Percentiles rank a stretch among this genome's conserved stretches.
Conservation (phyloP, 106 monocot genomes). For the Allium sativum region DNA sequence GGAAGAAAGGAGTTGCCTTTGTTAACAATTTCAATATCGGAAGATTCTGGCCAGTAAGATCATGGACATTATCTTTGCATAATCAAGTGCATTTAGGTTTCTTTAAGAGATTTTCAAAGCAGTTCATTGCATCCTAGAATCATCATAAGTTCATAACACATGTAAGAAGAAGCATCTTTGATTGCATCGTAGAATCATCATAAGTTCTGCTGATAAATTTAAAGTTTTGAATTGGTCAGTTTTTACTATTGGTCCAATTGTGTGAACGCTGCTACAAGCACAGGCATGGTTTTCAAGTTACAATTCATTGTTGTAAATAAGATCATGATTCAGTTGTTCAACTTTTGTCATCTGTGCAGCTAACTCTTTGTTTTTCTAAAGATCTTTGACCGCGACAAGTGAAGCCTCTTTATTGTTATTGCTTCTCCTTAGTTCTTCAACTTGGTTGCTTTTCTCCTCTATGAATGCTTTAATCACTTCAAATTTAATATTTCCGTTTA, state of each 20-base stretch:
- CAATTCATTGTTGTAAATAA: no score
- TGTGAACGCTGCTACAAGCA: constrained; percentile 57
- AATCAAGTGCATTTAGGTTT: constrained; percentile 25
- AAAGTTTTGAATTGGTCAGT: constrained; percentile 18
- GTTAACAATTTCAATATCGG: constrained; percentile 95
- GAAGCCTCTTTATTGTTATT: constrained; percentile 63
- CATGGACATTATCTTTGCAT: neutral
- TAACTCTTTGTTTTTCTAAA: constrained; percentile 58
- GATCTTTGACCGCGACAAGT: constrained; percentile 40
- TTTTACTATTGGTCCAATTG: constrained; percentile 54
- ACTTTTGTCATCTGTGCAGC: constrained; percentile 25
- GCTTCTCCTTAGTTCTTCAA: constrained; percentile 69
- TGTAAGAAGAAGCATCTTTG: no score
- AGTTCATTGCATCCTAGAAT: constrained; percentile 65
- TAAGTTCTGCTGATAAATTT: constrained; percentile 50
- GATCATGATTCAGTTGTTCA: no score
- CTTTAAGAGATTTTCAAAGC: constrained; percentile 71
- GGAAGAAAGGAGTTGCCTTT: constrained; percentile 95
- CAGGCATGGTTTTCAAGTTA: constrained; percentile 80
- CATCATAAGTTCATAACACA: no score
- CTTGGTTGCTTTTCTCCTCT: constrained; percentile 42
- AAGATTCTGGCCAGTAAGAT: constrained; percentile 89
- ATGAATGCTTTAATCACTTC: constrained; percentile 51
- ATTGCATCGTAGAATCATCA: no score
- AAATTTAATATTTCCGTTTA: constrained; percentile 17